phyloP scores from a whole-genome alignment of 1,284 basidiomycete genomes.

The Anthracocystis setariae region DNA sequence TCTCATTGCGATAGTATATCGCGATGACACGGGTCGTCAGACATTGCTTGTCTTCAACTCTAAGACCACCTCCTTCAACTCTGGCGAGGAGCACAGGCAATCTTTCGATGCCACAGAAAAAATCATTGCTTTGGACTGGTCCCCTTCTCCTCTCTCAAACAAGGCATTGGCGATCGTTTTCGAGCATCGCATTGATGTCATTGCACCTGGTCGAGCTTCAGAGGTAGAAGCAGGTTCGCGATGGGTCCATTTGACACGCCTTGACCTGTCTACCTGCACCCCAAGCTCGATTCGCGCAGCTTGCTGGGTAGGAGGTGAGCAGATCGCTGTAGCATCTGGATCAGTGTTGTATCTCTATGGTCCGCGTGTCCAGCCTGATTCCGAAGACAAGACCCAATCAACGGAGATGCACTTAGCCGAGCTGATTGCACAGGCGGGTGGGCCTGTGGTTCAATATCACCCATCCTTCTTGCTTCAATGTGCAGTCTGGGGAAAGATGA shows the following conservation, averaged over 20 bases:
- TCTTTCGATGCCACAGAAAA: constrained; percentile 8
- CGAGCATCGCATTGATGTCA: constrained; percentile 30
- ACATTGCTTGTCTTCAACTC: constrained; percentile 84
- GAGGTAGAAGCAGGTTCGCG: neutral
- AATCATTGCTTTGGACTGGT: constrained; percentile 38
- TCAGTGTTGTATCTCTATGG: constrained; percentile 36
- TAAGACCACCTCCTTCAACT: constrained; percentile 89
- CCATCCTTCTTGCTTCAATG: constrained; percentile 47
- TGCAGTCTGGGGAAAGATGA: constrained; percentile 41
- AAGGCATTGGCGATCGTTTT: constrained; percentile 30
- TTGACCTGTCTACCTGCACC: constrained; percentile 27
- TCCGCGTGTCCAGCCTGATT: constrained; percentile 14
- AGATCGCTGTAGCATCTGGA: constrained; percentile 36
- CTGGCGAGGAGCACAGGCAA: constrained; percentile 71
- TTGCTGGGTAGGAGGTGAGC: constrained; percentile 32
- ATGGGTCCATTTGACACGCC: constrained; percentile 23
- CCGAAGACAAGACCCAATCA: neutral
- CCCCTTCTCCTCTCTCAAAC: constrained; percentile 22
- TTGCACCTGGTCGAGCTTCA: constrained; percentile 16
- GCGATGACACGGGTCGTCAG: constrained; percentile 9
- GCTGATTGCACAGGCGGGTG: constrained; percentile 27
- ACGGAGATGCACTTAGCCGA: constrained; percentile 28
- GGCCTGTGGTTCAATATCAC: constrained; percentile 48
- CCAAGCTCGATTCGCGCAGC: constrained; percentile 33
- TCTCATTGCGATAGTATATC: constrained; percentile 17